Evolutionary conservation across 148 eudicot species (phyloP), one percentile per base, ranked within the genome.

Genomic region (Arctostaphylos glauca): DNA sequence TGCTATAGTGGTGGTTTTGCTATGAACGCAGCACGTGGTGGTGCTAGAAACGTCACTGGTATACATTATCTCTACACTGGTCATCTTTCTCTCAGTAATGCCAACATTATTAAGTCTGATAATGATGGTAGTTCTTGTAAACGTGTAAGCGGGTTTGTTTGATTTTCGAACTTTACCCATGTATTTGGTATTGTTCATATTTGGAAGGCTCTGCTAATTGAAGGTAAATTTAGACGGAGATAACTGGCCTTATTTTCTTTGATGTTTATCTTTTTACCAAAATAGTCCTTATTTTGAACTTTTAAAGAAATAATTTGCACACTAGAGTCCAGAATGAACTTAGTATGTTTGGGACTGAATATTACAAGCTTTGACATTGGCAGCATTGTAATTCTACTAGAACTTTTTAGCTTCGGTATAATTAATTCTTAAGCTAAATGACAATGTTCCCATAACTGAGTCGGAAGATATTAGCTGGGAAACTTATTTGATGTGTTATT

Each of bases 1-100:
- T 94, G 98, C 85, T 96, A 96, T 85, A 96, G 92, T 81, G 98
- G 98, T 78, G 98, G 98, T 74, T 96, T 96, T 91, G 88, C 98
- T 74, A 89, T 96, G 53, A 96, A 91, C 85, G 98, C 98, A 77
- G 93, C 93, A 53, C 68, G n/a, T 56, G 94, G 95, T 79, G 95
- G 93, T 83, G 98, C 98, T 89, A 73, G 70, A 52, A 88, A 84
- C 88, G 96, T 96, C 77, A 94, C 90, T 82, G 98, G 98, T 96
- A 91, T 44, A 6, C 49, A 41, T 67, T 58, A 23, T 41, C 12
- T 3, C 54, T 72, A 47, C 58, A 81, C 64, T 81, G 55, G 60
- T 38, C 73, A 43, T 78, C 76, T 66, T 44, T 82, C 74, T 55
- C 49, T 83, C 21, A 44, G 48, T 50, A 44, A 66, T 62, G 23